These are phyloP conservation scores for Xanthoceras sorbifolium DNA, from an alignment of 345 rosid species.

Conservation along the genomic window DNA sequence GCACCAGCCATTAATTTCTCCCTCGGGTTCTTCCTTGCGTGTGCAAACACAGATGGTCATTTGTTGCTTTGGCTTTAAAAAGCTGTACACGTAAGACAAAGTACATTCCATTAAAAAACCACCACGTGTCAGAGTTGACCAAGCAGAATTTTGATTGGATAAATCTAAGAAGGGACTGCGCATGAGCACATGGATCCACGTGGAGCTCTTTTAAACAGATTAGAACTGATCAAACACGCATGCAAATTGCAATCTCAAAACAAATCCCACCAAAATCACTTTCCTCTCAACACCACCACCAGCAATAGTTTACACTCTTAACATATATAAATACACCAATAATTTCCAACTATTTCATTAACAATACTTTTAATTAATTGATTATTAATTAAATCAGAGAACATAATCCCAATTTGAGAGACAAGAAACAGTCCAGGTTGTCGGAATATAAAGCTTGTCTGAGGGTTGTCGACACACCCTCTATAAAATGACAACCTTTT, in stretches of 20 bases:
- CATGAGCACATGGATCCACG: conserved; percentile 7
- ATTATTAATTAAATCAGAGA: neutral
- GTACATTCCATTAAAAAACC: neutral
- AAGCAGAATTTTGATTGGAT: neutral
- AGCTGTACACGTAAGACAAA: neutral
- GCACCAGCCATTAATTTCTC: too few relatives aligned
- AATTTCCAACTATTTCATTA: neutral
- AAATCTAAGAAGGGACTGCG: neutral
- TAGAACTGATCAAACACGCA: conserved; percentile 1
- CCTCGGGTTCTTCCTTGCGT: neutral
- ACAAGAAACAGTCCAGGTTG: conserved; percentile 24
- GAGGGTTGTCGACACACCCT: conserved; percentile 27
- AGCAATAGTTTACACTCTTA: neutral
- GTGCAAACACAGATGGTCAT: neutral
- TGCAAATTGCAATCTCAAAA: neutral
- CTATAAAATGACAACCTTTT: conserved; percentile 23
- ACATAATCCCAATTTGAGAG: neutral
- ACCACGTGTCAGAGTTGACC: neutral
- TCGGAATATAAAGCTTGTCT: conserved; percentile 22
- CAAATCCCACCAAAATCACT: neutral
- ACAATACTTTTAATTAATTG: neutral
- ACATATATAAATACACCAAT: neutral
- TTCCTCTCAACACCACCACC: neutral
- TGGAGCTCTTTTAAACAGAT: neutral
- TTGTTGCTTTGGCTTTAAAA: too few relatives aligned